Evolutionary conservation across 129 eudicot genomes (phyloP), one percentile per base, ranked within the genome.

Genomic region (Artemisia argyi): DNA sequence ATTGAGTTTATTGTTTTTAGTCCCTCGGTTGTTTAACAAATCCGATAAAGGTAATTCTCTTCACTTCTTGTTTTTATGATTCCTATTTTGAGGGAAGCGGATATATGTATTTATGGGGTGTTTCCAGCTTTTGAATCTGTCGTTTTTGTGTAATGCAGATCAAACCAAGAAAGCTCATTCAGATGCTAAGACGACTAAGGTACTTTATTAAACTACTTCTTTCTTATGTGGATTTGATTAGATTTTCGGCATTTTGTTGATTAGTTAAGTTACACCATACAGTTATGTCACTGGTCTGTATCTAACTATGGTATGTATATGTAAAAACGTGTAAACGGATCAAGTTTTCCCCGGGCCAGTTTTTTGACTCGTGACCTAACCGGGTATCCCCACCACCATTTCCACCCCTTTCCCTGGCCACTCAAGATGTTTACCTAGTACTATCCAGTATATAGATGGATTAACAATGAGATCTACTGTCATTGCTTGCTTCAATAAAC

Each of bases 111-210:
- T 26, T 26, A 26, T 26, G 30, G 30, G 30, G 30, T 30, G n/a
- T n/a, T n/a, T n/a, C n/a, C n/a, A n/a, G n/a, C n/a, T n/a, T n/a
- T 30, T 30, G 35, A 30, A 4, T 30, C 6, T 30, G 2, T 46
- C 20, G 55, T 47, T 30, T 77, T 22, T 80, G 15, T 76, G 39
- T 30, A 70, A 68, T 80, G 87, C 84, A 86, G 96, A 84, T 86
- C 72, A 75, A 32, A 76, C 68, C 35, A 30, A 30, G 24, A 82
- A 84, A 57, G 66, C 71, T 59, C 79, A 78, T 64, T 69, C 78
- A 14, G 64, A 58, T 30, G 35, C 80, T 30, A 30, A 30, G 64
- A 83, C 46, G n/a, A 52, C 0, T 4, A 75, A 89, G 96, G 96
- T 89, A 84, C 70, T 75, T 17, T 11, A 15, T 48, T 73, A 0